Base-by-base conservation (phyloP, 768 basidiomycete species). In the Phanerochaete sordida region DNA sequence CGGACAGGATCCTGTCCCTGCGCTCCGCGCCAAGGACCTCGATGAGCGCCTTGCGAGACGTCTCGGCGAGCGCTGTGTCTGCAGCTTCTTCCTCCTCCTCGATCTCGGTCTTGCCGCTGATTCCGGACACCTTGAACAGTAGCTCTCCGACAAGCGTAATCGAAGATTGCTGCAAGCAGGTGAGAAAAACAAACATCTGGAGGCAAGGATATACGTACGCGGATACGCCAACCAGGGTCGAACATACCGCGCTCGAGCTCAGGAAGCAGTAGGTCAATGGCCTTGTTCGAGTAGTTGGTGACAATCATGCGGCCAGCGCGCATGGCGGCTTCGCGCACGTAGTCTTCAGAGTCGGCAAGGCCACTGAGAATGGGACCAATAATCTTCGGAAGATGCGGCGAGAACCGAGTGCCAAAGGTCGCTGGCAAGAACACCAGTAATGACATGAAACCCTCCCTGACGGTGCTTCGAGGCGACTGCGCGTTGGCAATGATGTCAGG, bases 371-470 rank as follows among this genome's bases (percentile, higher is more conserved):
- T 96, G 0, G 96, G 96, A 11, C 89, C 77, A 45, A 98, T 91
- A 69, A 99, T 96, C 73, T 93, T 91, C 7, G 93, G 91, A 9
- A 99, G 78, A 75, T 98, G 95, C 0, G 95, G 96, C 64, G 95
- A 87, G 84, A 99, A 98, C 46, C 95, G 88, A 58, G 90, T 87
- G 7, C 97, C 97, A 69, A 99, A 98, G 1, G 96, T 98, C 1
- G 95, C 88, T 1, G 97, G 96, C 2, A 98, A 76, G 76, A 89
- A 98, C 19, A 98, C 94, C 35, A 99, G 85, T 13, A 98, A 79
- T 0, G 95, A 97, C 88, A 99, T 98, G 80, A 98, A 98, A 11
- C 97, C 97, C 79, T 98, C 97, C 35, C 95, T 85, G 44, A 98
- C 91, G 27, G 94, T 95, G 26, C 95, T 82, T 11, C 93, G 80